Evolutionary conservation across 2,329 filamentous ascomycete species (phyloP).

Genomic region (Sporothrix brasiliensis): DNA sequence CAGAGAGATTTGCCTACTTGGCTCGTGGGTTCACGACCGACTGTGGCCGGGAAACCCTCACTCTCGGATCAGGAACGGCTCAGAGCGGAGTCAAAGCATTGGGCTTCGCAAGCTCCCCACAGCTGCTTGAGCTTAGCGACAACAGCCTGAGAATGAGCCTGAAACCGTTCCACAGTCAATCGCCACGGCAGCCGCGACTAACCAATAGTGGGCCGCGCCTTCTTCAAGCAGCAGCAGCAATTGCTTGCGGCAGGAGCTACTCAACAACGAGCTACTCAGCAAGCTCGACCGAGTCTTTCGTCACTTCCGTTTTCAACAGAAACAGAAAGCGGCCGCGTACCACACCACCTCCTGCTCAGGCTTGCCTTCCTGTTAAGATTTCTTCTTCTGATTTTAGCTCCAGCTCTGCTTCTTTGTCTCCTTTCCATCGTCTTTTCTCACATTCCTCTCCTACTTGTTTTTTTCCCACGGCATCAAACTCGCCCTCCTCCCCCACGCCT

Average conservation of each 20-base stretch:
- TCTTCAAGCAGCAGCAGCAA: not conserved
- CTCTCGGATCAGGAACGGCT: constrained; percentile 12
- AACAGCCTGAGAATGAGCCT: not conserved
- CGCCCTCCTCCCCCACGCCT: not conserved
- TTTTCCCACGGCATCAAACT: not conserved
- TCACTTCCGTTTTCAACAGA: constrained; percentile 11
- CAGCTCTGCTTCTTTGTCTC: not conserved
- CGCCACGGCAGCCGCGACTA: constrained; percentile 21
- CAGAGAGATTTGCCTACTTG: not conserved
- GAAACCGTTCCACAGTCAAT: constrained; percentile 2
- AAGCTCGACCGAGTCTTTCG: constrained; percentile 4
- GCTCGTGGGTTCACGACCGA: too few species aligned
- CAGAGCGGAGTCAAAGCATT: constrained; percentile 12
- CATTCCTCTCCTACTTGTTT: not conserved
- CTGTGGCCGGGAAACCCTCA: not conserved
- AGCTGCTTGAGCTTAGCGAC: constrained; percentile 4
- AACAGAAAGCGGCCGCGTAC: constrained; percentile 7
- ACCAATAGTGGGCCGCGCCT: constrained; percentile 14
- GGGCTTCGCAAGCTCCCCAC: constrained; percentile 5
- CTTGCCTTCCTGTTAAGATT: not conserved
- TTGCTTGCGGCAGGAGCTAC: constrained; percentile 15
- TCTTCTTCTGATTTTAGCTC: constrained; percentile 18
- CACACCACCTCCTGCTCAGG: not conserved
- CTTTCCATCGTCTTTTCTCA: not conserved
- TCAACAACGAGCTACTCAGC: constrained; percentile 8